These are phyloP conservation scores for Fusarium sp. DNA, from an alignment of 2,329 filamentous ascomycete species.

Conservation along the genomic window DNA sequence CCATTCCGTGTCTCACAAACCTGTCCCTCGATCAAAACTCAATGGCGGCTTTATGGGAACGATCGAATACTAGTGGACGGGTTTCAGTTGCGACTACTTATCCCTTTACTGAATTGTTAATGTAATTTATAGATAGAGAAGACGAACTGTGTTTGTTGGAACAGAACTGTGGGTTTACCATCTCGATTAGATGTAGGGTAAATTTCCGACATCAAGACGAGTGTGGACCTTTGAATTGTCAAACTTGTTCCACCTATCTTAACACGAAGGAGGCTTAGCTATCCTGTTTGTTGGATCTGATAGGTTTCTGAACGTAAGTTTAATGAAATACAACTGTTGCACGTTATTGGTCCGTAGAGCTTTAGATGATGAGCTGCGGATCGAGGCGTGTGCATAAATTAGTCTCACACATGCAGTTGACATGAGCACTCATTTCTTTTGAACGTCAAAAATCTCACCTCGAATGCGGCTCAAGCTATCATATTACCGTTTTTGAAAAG, in stretches of 20 bases:
- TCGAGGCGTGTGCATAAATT: conserved; percentile 27
- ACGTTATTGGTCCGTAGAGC: conserved; percentile 6
- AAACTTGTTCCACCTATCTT: conserved; percentile 3
- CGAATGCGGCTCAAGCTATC: conserved; percentile 24
- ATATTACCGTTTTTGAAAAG: conserved; percentile 6
- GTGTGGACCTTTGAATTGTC: not conserved
- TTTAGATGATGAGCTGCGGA: conserved; percentile 1
- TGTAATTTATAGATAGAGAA: not conserved
- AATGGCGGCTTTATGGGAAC: too few relatives aligned
- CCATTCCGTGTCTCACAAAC: conserved; percentile 9
- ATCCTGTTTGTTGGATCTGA: not conserved
- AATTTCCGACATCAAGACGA: conserved; percentile 1
- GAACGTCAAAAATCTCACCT: not conserved
- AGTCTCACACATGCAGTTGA: conserved; percentile 19
- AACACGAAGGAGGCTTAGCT: not conserved
- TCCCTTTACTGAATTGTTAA: too few relatives aligned
- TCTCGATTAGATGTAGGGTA: conserved; percentile 2
- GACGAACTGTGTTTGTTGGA: not conserved
- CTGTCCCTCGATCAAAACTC: too few relatives aligned
- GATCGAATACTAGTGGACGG: too few relatives aligned
- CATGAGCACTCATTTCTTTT: conserved; percentile 19
- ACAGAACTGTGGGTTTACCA: not conserved
- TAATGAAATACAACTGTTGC: not conserved
- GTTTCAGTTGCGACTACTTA: too few relatives aligned
- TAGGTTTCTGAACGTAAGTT: conserved; percentile 1